A percentile compares a stretch with the other conserved stretches of the same genome.
These are phyloP conservation scores for Heterobasidion irregulare DNA, from an alignment of 1,284 basidiomycete species.

Conservation along the genomic window DNA sequence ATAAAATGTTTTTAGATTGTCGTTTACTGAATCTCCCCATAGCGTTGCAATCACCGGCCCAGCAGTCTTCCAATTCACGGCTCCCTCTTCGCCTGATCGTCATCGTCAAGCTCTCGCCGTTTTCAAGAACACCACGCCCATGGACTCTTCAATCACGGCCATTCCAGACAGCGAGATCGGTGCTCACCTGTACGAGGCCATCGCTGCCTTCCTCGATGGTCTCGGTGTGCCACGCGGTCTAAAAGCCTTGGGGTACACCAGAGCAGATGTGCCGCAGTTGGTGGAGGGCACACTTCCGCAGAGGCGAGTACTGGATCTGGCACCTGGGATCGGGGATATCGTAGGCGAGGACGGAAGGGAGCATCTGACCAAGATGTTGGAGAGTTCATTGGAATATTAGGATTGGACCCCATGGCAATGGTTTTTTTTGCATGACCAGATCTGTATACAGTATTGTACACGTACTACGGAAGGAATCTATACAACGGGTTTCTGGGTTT, in stretches of 20 bases:
- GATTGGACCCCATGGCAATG: background rate
- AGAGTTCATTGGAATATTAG: slow-evolving; percentile 69
- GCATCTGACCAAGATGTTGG: slow-evolving; percentile 71
- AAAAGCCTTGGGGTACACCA: slow-evolving; percentile 77
- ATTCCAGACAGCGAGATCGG: slow-evolving; percentile 84
- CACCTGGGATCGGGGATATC: slow-evolving; percentile 77
- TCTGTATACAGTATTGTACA: background rate
- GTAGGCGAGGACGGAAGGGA: slow-evolving; percentile 73
- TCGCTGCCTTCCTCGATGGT: slow-evolving; percentile 83
- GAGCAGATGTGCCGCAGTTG: slow-evolving; percentile 54
- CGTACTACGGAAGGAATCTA: background rate
- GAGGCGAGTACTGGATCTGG: slow-evolving; percentile 79
- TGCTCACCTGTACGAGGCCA: slow-evolving; percentile 77
- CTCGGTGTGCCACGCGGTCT: slow-evolving; percentile 87
- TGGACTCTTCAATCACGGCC: slow-evolving; percentile 62
- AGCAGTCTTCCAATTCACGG: slow-evolving; percentile 89
- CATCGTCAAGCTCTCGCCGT: slow-evolving; percentile 86
- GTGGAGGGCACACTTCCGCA: slow-evolving; percentile 88
- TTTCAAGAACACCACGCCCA: slow-evolving; percentile 61
- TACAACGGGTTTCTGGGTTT: background rate
- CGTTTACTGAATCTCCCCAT: background rate
- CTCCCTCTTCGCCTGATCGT: slow-evolving; percentile 83
- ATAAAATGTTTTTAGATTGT: background rate
- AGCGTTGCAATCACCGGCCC: slow-evolving; percentile 86
- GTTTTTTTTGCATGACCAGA: background rate